Conservation (phyloP, 768 basidiomycete species). For the Boletus subparvulus region DNA sequence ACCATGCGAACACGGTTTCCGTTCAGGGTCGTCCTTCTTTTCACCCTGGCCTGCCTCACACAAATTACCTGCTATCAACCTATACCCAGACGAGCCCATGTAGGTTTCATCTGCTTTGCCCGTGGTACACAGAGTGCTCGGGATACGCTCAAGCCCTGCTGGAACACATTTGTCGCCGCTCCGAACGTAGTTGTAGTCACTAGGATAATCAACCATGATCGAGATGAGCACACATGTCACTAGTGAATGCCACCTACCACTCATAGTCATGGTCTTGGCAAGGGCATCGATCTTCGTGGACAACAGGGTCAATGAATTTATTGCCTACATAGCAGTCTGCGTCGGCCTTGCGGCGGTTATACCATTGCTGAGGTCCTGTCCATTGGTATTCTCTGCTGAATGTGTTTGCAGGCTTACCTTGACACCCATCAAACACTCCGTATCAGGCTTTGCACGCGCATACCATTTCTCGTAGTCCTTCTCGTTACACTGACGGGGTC, state of each 20-base stretch:
- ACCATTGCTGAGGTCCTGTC: slow-evolving; percentile 77
- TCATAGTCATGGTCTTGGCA: slow-evolving; percentile 92
- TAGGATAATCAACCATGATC: slow-evolving; percentile 27
- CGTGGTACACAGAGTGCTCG: slow-evolving; percentile 63
- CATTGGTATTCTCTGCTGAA: background rate
- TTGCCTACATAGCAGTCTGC: slow-evolving; percentile 89
- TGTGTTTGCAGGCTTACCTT: slow-evolving; percentile 52
- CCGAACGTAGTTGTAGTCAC: slow-evolving; percentile 88
- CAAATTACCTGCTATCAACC: slow-evolving; percentile 89
- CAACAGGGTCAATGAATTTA: slow-evolving; percentile 85
- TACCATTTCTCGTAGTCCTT: slow-evolving; percentile 88
- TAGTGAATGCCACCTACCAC: slow-evolving; percentile 57
- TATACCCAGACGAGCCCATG: slow-evolving; percentile 86
- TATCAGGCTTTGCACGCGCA: slow-evolving; percentile 59
- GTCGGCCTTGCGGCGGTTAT: slow-evolving; percentile 75
- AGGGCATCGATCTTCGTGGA: slow-evolving; percentile 76
- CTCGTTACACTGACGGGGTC: slow-evolving; percentile 63
- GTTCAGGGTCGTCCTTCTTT: slow-evolving; percentile 64
- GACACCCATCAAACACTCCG: slow-evolving; percentile 91
- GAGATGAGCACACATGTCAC: background rate
- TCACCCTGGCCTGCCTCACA: slow-evolving; percentile 61
- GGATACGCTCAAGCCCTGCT: slow-evolving; percentile 85
- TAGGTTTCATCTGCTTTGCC: slow-evolving; percentile 59
- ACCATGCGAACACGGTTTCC: slow-evolving; percentile 83
- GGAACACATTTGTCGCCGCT: slow-evolving; percentile 75